Evolutionary conservation across 2,329 filamentous ascomycete species (phyloP), one percentile per base, ranked within the genome.

Genomic region (Fusarium robinianum): DNA sequence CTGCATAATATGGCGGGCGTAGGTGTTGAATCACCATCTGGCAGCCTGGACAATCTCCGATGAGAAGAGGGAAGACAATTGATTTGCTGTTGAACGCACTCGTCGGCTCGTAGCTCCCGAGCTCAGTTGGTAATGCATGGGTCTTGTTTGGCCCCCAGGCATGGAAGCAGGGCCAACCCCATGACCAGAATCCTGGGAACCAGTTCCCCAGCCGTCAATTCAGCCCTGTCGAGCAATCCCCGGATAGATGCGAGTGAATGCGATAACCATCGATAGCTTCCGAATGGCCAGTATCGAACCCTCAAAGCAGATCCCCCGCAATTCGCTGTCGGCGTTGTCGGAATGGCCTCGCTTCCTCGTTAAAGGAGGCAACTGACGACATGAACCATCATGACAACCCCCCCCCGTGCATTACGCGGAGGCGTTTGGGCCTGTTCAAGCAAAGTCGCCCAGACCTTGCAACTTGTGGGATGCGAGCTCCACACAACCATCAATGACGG

Each of bases 11-110:
- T 40, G 26, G 19, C 34, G 30, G 14, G 42, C 31, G 26, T n/a
- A n/a, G n/a, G n/a, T 55, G 47, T 41, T 53, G 51, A 55, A 29
- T 46, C 43, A 53, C 36, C 24, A 44, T 27, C 12, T 29, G 10
- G 8, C 32, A 19, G 18, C 27, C 37, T 14, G 34, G 14, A n/a
- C n/a, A n/a, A n/a, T n/a, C n/a, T n/a, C n/a, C n/a, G n/a, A n/a
- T n/a, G n/a, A n/a, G n/a, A n/a, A n/a, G n/a, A n/a, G n/a, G n/a
- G n/a, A n/a, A n/a, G n/a, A n/a, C n/a, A n/a, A n/a, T n/a, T n/a
- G n/a, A n/a, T n/a, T n/a, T n/a, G n/a, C n/a, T n/a, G n/a, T n/a
- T n/a, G n/a, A n/a, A n/a, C n/a, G n/a, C n/a, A n/a, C n/a, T n/a
- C n/a, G n/a, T n/a, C n/a, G 22, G 14, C 22, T 37, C 24, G 18